Evolutionary conservation across 2,329 filamentous ascomycete species (phyloP).

Genomic region (Venturia pyrina): DNA sequence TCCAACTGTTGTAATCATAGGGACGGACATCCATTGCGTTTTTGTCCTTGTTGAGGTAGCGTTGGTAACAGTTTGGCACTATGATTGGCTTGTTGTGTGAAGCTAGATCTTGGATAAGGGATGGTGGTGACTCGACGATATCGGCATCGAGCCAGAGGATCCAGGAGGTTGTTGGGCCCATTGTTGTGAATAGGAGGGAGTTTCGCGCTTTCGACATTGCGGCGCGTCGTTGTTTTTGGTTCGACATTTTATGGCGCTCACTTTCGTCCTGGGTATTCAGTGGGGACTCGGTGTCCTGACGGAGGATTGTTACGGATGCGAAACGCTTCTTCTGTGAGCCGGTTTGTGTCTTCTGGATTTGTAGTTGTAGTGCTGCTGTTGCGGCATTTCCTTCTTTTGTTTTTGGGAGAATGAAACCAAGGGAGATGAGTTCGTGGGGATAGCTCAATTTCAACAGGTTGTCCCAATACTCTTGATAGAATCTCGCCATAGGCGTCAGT

Average conservation of each 20-base stretch:
- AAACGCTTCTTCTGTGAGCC: conserved; percentile 75
- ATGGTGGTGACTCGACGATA: conserved; percentile 75
- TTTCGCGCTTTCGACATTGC: conserved; percentile 93
- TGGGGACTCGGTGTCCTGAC: conserved; percentile 87
- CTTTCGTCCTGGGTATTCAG: conserved; percentile 71
- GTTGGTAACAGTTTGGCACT: conserved; percentile 91
- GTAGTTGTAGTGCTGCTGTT: conserved; percentile 70
- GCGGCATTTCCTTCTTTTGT: conserved; percentile 85
- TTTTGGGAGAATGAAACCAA: conserved; percentile 94
- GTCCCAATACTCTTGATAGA: conserved; percentile 93
- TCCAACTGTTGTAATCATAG: conserved; percentile 98
- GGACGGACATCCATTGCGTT: conserved; percentile 65
- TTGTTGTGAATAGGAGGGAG: conserved; percentile 85
- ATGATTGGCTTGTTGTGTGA: conserved; percentile 81
- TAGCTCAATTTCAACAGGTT: conserved; percentile 78
- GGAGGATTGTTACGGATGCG: conserved; percentile 84
- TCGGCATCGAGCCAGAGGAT: conserved; percentile 94
- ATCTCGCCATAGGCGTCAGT: conserved; percentile 83
- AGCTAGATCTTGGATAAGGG: conserved; percentile 86
- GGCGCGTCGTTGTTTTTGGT: conserved; percentile 76
- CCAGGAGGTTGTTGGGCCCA: conserved; percentile 87
- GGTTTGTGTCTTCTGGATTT: conserved; percentile 77
- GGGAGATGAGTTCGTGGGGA: conserved; percentile 86
- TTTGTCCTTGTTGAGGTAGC: conserved; percentile 59
- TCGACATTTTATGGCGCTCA: conserved; percentile 83